Evolutionary conservation across 2,329 filamentous ascomycete species (phyloP), one percentile per base, ranked within the genome.

Genomic region (Arthrobotrys entomopaga): DNA sequence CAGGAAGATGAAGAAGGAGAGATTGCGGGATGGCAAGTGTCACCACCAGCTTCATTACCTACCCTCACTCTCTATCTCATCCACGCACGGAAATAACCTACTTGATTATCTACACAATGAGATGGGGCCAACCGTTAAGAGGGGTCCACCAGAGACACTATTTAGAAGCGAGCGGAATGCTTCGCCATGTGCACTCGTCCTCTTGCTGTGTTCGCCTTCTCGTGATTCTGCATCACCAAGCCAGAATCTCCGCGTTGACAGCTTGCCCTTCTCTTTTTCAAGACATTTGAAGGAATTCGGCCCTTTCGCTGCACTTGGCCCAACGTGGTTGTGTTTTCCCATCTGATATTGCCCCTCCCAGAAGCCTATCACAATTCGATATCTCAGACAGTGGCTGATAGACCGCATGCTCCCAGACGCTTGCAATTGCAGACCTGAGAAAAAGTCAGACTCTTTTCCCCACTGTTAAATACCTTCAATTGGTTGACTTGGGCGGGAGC

Each of bases 311-410:
- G 34, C 49, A 42, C 52, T 59, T 60, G 2, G 64, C 49, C 58
- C 57, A 69, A 69, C 65, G 54, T 54, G 20, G 57, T 46, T 42
- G 54, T 60, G 10, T 61, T 69, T 19, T 42, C 52, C n/a, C 26
- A 53, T 57, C 52, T n/a, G 42, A 34, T 19, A 15, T 46, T 7
- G n/a, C n/a, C n/a, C n/a, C 29, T 19, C 34, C 46, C 7, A 15
- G 42, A 38, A 19, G 16, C 69, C 69, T 73, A 73, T 73, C 61
- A 73, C 11, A 34, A 15, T 16, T 4, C 4, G 29, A 46, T 57
- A 61, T 73, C 54, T 57, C 61, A 73, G 69, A 73, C 69, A 73
- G 60, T 73, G 69, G 69, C 69, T 73, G 52, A 64, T 53, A 53
- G 34, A 49, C 40, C 64, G 66, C 58, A 64, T 57, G 43, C 43